Evolutionary conservation across 164 flowering plant species (phyloP).

Genomic region (Magnolia sinica): DNA sequence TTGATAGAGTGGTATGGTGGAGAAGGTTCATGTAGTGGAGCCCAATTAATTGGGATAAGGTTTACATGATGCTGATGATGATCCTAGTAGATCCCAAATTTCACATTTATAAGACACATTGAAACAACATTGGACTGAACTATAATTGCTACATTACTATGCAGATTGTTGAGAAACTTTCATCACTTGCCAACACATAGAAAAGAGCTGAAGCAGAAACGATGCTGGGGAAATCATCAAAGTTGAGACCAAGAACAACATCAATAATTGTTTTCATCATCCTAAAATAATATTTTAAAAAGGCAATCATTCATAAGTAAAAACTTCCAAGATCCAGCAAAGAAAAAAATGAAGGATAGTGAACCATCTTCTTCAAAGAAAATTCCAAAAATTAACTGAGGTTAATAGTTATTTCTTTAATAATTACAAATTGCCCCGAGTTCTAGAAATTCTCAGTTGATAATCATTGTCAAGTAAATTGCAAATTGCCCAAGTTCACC

Average conservation of each 20-base stretch:
- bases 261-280: constrained; percentile 78
- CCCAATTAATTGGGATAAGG: too few species aligned
- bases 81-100: too few species aligned
- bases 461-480: too few species aligned
- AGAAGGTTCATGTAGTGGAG: too few species aligned
- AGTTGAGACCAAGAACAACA: constrained; percentile 61
- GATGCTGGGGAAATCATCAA: constrained; percentile 78
- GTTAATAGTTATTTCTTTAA: too few species aligned
- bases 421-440: too few species aligned
- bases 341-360: neutral
- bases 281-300: constrained; percentile 35
- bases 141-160: neutral
- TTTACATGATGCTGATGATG: too few species aligned
- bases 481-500: neutral
- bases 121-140: neutral
- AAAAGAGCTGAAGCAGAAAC: constrained; percentile 87
- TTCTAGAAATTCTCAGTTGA: too few species aligned
- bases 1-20: too few species aligned
- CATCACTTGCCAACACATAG: constrained; percentile 74
- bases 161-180: constrained; percentile 37
- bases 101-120: too few species aligned
- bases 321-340: neutral
- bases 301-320: neutral
- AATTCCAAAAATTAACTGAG: neutral
- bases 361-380: neutral